These are phyloP conservation scores for Yamadazyma akitaensis DNA, from an alignment of 805 yeast genomes.

Conservation along the genomic window DNA sequence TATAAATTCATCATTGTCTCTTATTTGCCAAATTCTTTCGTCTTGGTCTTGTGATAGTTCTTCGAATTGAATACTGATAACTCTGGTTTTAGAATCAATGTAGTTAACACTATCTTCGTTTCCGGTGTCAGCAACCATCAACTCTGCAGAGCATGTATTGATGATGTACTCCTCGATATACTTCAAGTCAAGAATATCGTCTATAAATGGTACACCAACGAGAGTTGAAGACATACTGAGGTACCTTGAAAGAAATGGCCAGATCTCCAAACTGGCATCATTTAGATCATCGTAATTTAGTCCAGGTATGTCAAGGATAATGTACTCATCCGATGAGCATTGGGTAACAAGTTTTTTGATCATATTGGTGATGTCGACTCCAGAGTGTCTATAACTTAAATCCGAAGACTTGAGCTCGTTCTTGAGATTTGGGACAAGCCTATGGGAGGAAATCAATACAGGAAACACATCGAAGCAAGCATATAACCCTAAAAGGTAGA, in stretches of 20 bases:
- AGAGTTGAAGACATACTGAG: constrained; percentile 58
- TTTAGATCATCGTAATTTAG: constrained; percentile 28
- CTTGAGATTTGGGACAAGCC: constrained; percentile 30
- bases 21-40: constrained; percentile 21
- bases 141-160: constrained; percentile 51
- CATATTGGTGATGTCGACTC: constrained; percentile 28
- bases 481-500: not conserved
- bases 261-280: constrained; percentile 30
- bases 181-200: constrained; percentile 40
- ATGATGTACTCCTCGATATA: constrained; percentile 40
- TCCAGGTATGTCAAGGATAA: constrained; percentile 40
- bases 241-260: constrained; percentile 50
- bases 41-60: constrained; percentile 32
- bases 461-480: constrained; percentile 25
- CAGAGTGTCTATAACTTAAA: constrained; percentile 21
- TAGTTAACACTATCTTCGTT: constrained; percentile 41
- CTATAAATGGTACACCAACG: constrained; percentile 53
- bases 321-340: constrained; percentile 38
- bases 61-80: constrained; percentile 57
- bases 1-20: constrained; percentile 45
- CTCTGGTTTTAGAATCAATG: constrained; percentile 59
- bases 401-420: constrained; percentile 16
- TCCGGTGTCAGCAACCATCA: constrained; percentile 40
- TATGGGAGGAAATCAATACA: constrained; percentile 38
- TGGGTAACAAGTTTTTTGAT: constrained; percentile 34